Conservation (phyloP, 2,329 filamentous ascomycete species). For the Acrocalymma vagum region DNA sequence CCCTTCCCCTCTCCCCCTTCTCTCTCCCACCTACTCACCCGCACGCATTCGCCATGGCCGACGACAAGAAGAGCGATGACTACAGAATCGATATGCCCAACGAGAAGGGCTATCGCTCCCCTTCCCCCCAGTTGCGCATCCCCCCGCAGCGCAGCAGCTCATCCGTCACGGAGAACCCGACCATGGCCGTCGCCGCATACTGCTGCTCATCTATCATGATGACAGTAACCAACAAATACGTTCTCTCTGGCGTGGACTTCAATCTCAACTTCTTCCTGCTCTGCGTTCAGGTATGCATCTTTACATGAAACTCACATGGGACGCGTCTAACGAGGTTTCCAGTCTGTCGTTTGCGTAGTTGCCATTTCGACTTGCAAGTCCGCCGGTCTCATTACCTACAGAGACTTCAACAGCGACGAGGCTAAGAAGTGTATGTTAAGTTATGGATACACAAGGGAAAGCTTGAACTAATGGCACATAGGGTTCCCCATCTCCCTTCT, state of each 20-base stretch:
- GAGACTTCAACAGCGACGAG: conserved; percentile 86
- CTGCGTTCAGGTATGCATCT: conserved; percentile 80
- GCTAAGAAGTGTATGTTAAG: conserved; percentile 83
- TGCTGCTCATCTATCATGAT: conserved; percentile 97
- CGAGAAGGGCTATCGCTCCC: conserved; percentile 53
- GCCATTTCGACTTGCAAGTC: conserved; percentile 87
- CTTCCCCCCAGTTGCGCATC: conserved; percentile 60
- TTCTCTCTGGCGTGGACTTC: conserved; percentile 88
- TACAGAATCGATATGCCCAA: conserved; percentile 72
- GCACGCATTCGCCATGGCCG: conserved; percentile 68
- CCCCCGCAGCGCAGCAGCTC: conserved; percentile 31
- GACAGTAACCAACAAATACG: conserved; percentile 99
- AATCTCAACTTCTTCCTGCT: conserved; percentile 98
- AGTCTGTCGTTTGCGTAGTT: conserved; percentile 89
- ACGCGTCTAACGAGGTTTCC: conserved; percentile 26
- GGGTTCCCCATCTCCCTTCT: conserved; percentile 97
- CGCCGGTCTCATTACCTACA: conserved; percentile 80
- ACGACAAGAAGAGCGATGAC: conserved; percentile 88
- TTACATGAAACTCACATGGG: background rate
- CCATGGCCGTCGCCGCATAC: conserved; percentile 85
- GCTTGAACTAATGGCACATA: conserved; percentile 49
- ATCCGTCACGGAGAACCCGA: conserved; percentile 74
- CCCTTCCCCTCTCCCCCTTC: conserved; percentile 21
- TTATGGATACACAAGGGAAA: background rate
- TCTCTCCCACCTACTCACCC: conserved; percentile 11